Conservation (phyloP, 108 stramenopile genomes). For the Fragilaria crotonensis region DNA sequence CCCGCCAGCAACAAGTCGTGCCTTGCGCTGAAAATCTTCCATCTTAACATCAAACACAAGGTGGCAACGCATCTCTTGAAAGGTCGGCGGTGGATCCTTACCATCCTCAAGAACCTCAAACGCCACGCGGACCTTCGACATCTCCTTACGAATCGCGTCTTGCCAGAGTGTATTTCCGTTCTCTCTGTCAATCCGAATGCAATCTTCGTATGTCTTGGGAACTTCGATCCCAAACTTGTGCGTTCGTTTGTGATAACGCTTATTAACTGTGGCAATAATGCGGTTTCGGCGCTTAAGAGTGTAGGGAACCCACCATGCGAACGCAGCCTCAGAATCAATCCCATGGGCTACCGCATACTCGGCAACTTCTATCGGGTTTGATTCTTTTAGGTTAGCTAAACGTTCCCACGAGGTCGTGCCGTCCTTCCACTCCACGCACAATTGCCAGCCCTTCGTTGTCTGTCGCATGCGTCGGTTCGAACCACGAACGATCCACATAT, state of each 20-base stretch:
- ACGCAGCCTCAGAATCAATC: too few relatives aligned
- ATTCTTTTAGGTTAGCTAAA: constrained; percentile 20
- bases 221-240: too few relatives aligned
- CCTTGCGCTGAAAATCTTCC: too few relatives aligned
- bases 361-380: constrained; percentile 20
- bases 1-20: too few relatives aligned
- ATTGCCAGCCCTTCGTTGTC: constrained; percentile 27
- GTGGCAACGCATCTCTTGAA: too few relatives aligned
- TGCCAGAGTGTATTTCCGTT: constrained; percentile 28
- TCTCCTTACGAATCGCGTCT: constrained; percentile 30
- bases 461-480: too few relatives aligned
- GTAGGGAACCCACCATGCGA: constrained; percentile 33
- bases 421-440: constrained; percentile 24
- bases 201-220: too few relatives aligned
- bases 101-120: constrained; percentile 18
- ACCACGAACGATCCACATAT: too few relatives aligned
- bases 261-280: constrained; percentile 17
- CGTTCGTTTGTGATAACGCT: too few relatives aligned
- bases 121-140: constrained; percentile 22
- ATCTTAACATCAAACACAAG: too few relatives aligned
- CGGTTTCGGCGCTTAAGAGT: constrained; percentile 12
- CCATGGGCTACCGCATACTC: constrained; percentile 22
- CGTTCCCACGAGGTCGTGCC: constrained; percentile 9
- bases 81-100: too few relatives aligned
- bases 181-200: too few relatives aligned